Conservation (phyloP, 345 rosid species). For the Hibiscus syriacus region DNA sequence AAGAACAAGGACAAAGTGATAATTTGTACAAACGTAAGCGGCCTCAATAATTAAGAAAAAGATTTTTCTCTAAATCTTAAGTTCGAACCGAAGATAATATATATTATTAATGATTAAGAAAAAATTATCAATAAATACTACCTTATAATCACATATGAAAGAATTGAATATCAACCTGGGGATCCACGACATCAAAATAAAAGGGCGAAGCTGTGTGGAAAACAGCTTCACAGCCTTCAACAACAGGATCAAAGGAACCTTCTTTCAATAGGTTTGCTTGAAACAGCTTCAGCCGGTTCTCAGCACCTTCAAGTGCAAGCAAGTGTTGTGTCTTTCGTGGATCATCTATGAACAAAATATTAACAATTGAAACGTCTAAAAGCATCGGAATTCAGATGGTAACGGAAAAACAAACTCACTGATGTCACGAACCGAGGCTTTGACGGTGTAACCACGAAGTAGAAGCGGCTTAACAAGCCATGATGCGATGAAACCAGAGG, state of each 20-base stretch:
- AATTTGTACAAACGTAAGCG: no score
- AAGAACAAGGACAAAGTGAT: no score
- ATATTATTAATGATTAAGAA: no score
- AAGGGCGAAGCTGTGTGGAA: constrained; percentile 92
- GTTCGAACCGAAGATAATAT: no score
- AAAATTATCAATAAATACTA: not conserved
- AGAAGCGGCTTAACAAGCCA: no score
- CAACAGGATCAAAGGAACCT: constrained; percentile 64
- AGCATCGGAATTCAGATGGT: no score
- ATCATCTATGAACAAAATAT: constrained; percentile 34
- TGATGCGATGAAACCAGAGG: no score
- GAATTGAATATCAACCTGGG: constrained; percentile 43
- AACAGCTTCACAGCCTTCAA: constrained; percentile 74
- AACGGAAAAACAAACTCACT: no score
- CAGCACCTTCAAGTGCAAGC: constrained; percentile 59
- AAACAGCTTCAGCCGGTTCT: constrained; percentile 62
- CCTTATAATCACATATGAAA: not conserved
- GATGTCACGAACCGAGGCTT: no score
- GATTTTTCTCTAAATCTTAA: no score
- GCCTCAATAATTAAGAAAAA: no score
- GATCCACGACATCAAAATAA: constrained; percentile 64
- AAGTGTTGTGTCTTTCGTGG: constrained; percentile 65
- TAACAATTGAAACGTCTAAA: not conserved
- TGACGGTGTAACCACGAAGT: no score
- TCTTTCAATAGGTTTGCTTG: constrained; percentile 73